phyloP scores from a whole-genome alignment of 1,284 basidiomycete species.

The Microbotryum scabiosae region DNA sequence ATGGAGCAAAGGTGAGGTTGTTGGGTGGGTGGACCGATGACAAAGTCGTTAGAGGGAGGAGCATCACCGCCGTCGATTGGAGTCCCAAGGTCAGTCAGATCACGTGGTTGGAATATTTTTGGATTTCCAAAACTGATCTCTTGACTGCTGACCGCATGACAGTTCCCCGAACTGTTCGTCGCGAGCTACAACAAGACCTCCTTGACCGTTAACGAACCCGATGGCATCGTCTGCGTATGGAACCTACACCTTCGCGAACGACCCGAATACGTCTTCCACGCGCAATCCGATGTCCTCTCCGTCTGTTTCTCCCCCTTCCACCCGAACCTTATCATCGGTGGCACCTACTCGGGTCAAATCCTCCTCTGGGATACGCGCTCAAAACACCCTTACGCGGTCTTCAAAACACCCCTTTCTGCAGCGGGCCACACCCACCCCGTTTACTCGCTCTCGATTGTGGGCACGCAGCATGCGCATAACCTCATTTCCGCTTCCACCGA shows the following conservation, averaged over 20 bases:
- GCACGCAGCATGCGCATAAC: slow-evolving; percentile 96
- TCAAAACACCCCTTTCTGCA: slow-evolving; percentile 91
- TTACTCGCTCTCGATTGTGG: slow-evolving; percentile 93
- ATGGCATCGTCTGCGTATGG: slow-evolving; percentile 96
- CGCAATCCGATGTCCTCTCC: slow-evolving; percentile 93
- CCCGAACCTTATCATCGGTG: slow-evolving; percentile 91
- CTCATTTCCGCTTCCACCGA: slow-evolving; percentile 92
- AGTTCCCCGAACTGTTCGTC: slow-evolving; percentile 92
- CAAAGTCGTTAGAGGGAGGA: slow-evolving; percentile 76
- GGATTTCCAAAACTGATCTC: too few species aligned
- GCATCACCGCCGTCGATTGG: slow-evolving; percentile 95
- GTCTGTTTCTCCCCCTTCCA: slow-evolving; percentile 96
- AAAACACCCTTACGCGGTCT: slow-evolving; percentile 75
- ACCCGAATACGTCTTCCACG: slow-evolving; percentile 96
- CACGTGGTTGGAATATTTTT: not conserved
- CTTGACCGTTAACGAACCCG: slow-evolving; percentile 80
- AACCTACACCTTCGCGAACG: slow-evolving; percentile 88
- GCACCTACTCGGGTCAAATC: slow-evolving; percentile 97
- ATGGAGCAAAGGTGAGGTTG: slow-evolving; percentile 11
- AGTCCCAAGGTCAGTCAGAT: slow-evolving; percentile 65
- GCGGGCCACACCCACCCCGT: slow-evolving; percentile 93
- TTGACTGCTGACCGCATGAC: not conserved
- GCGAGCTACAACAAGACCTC: slow-evolving; percentile 96
- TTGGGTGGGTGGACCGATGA: slow-evolving; percentile 73
- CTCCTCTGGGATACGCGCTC: slow-evolving; percentile 97